Evolutionary conservation across 371 early-diverging fungal genomes (phyloP).

Genomic region (Phascolomyces articulosus): DNA sequence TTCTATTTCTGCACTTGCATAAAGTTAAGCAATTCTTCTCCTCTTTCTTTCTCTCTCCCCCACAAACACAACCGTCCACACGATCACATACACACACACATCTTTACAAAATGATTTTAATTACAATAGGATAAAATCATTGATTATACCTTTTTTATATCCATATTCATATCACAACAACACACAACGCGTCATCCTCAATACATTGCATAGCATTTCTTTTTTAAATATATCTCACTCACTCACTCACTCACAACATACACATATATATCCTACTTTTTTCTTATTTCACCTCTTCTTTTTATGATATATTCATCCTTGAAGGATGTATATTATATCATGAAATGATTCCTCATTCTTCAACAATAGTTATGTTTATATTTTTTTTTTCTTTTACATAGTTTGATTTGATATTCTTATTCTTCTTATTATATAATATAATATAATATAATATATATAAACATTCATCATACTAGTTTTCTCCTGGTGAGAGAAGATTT

Average conservation of each 20-base stretch:
- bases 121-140: not conserved
- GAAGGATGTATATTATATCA: too few relatives aligned
- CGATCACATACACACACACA: too few relatives aligned
- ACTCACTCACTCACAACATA: not conserved
- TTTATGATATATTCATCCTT: not conserved
- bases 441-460: too few relatives aligned
- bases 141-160: not conserved
- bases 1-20: not conserved
- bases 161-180: too few relatives aligned
- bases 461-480: too few relatives aligned
- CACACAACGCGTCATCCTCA: not conserved
- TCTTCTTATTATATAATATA: too few relatives aligned
- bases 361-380: too few relatives aligned
- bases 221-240: too few relatives aligned
- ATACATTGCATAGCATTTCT: not conserved
- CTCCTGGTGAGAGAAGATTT: conserved; percentile 1
- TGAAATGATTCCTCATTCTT: too few relatives aligned
- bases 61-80: too few relatives aligned
- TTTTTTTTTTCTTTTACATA: not conserved
- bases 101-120: not conserved
- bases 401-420: not conserved
- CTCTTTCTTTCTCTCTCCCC: too few relatives aligned
- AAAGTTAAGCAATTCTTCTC: too few relatives aligned
- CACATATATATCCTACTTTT: not conserved
- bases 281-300: not conserved